A percentile compares a stretch with the other conserved stretches of the same genome.
Conservation (phyloP, 2,329 filamentous ascomycete genomes). For the Cryoendolithus antarcticus region DNA sequence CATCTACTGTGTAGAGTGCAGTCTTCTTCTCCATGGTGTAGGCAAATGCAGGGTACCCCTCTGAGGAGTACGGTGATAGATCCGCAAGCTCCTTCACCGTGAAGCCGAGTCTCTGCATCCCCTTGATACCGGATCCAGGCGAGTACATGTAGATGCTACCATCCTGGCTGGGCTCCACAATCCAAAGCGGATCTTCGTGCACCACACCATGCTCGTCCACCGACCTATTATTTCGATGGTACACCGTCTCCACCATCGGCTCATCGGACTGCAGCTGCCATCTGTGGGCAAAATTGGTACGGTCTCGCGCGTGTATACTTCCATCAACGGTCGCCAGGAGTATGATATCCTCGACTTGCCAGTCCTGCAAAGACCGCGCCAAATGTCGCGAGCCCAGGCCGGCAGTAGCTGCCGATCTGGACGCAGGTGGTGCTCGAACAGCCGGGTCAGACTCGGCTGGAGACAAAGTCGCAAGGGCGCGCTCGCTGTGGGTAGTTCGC, state of each 20-base stretch:
- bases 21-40: constrained; percentile 90
- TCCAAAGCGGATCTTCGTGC: constrained; percentile 85
- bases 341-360: constrained; percentile 99
- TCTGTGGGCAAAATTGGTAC: constrained; percentile 68
- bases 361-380: constrained; percentile 97
- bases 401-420: constrained; percentile 44
- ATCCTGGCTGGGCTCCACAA: constrained; percentile 81
- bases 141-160: constrained; percentile 80
- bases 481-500: constrained; percentile 49
- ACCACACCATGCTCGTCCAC: constrained; percentile 45
- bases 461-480: constrained; percentile 96
- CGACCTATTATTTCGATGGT: constrained; percentile 60
- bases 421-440: constrained; percentile 85
- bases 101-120: constrained; percentile 54
- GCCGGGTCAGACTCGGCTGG: constrained; percentile 60
- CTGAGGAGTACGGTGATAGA: constrained; percentile 61
- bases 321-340: constrained; percentile 99
- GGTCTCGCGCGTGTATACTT: constrained; percentile 81
- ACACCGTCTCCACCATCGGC: constrained; percentile 82
- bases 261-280: constrained; percentile 78
- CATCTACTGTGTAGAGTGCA: constrained; percentile 78
- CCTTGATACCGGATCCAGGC: constrained; percentile 45
- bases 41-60: constrained; percentile 59
- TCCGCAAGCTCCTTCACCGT: constrained; percentile 79
- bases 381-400: constrained; percentile 62